Base-by-base conservation (phyloP, 257 asterid species). In the Penstemon barbatus region DNA sequence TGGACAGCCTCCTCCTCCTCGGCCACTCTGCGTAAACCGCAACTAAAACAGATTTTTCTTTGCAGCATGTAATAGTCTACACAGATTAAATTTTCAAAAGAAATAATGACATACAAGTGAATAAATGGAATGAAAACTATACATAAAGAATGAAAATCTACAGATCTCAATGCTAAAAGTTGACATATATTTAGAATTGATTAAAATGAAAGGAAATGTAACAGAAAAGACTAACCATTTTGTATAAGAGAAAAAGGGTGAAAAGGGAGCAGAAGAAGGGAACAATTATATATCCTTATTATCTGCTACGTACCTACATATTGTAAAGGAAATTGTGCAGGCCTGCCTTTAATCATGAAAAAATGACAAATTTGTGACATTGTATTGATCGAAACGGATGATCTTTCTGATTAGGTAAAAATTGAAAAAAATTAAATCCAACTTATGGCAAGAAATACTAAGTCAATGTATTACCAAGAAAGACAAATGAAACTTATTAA, bases 21-120 rank as follows among this genome's bases (percentile, higher is more conserved):
- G 84, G 76, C 52, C 57, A 74, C 66, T 85, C 86, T 5, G 69
- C 69, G 19, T 82, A 81, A 13, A 85, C 81, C 1, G 76, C 77
- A 49, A 85, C 79, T 33, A 78, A 41, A 7, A 83, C 80, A 3
- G 60, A 68, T 60, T 68, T 72, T 44, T 81, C 73, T 9, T 71
- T 54, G 45, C 76, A 70, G 51, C 70, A 60, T 5, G 15, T 13
- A 15, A 46, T 45, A 0, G 43, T 40, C 71, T 71, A 44, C 41
- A 52, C 37, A 48, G 19, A 69, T 72, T 50, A 45, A 7, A 45
- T 8, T 44, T 48, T 4, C 8, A 45, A 4, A n/a, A 42, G 13
- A 25, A 12, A 15, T 7, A 10, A 7, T 8, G 5, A 37, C 64
- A 59, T 37, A 11, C 2, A 2, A 25, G 33, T 25, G 33, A 25